Base-by-base conservation (phyloP, 768 basidiomycete genomes). In the Strobilomyces dryophilus region DNA sequence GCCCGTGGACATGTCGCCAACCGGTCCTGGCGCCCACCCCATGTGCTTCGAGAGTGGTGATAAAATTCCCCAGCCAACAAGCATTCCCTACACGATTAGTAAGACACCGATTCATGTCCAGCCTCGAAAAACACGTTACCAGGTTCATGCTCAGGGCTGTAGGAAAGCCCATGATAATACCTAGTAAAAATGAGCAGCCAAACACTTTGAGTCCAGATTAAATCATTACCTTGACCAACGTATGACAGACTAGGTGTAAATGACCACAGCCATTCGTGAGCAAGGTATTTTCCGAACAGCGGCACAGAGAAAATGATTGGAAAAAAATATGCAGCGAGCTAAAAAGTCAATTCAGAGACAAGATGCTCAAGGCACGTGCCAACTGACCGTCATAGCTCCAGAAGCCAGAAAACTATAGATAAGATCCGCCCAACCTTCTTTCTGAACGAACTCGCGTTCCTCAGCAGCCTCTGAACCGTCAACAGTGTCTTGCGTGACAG, bases 101-200 rank as follows among this genome's bases (percentile, higher is more conserved):
- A 12, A 60, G 56, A 57, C 46, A n/a, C 27, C 27, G 17, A 21
- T 7, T 14, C 47, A 26, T 24, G 18, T 21, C 45, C 2, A 36
- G 31, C 44, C 54, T 24, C 17, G 14, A 17, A 20, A 68, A 78
- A 46, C n/a, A 44, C 8, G 14, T 64, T 61, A 90, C 91, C 53
- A 93, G 69, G 59, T 87, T 95, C 95, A 98, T 98, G 66, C 89
- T 90, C 34, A 95, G 62, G 0, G 95, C 95, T 0, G 92, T 95
- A 0, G 93, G 89, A 62, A 95, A 92, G 5, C 95, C 95, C 95
- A 98, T 98, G 61, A 98, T 98, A 55, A 98, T 93, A 6, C 93
- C 90, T 87, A 18, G 45, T n/a, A 15, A 49, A 21, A 51, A 49
- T 47, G 21, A 49, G 45, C 41, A 41, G 40, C 49, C 51, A 24